Conservation (phyloP, 176 grass and related monocot species). For the Bothriochloa decipiens region DNA sequence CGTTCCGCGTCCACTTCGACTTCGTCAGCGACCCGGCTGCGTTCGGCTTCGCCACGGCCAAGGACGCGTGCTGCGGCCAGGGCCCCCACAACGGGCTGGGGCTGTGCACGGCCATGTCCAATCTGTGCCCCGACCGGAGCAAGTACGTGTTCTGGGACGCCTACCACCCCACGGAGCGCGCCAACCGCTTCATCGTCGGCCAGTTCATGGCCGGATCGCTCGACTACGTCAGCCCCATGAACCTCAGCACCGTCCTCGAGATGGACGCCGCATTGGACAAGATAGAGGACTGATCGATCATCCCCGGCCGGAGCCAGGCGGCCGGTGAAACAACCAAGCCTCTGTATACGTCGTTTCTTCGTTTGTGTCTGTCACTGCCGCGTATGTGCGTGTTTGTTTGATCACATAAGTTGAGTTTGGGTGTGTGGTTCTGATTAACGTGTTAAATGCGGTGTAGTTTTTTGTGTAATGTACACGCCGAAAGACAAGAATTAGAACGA, state of each 20-base stretch:
- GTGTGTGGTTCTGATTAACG: too few relatives aligned
- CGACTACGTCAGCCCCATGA: conserved; percentile 44
- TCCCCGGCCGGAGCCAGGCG: too few relatives aligned
- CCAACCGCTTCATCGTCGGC: conserved; percentile 82
- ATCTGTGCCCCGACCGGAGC: conserved; percentile 62
- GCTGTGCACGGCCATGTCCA: conserved; percentile 65
- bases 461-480: too few relatives aligned
- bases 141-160: conserved; percentile 92
- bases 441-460: too few relatives aligned
- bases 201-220: conserved; percentile 31
- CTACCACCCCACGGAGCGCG: conserved; percentile 87
- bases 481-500: too few relatives aligned
- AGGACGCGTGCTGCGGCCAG: conserved; percentile 90
- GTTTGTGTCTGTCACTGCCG: too few relatives aligned
- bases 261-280: conserved; percentile 9
- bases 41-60: conserved; percentile 62
- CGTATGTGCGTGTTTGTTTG: too few relatives aligned
- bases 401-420: too few relatives aligned
- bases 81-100: conserved; percentile 88
- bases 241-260: conserved; percentile 36
- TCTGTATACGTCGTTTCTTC: too few relatives aligned
- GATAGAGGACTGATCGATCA: neutral
- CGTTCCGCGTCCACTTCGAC: conserved; percentile 85
- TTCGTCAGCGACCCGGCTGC: conserved; percentile 68
- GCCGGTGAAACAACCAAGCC: too few relatives aligned